Evolutionary conservation across 208 protist genomes (phyloP).

Genomic region (Leishmania tarentolae): DNA sequence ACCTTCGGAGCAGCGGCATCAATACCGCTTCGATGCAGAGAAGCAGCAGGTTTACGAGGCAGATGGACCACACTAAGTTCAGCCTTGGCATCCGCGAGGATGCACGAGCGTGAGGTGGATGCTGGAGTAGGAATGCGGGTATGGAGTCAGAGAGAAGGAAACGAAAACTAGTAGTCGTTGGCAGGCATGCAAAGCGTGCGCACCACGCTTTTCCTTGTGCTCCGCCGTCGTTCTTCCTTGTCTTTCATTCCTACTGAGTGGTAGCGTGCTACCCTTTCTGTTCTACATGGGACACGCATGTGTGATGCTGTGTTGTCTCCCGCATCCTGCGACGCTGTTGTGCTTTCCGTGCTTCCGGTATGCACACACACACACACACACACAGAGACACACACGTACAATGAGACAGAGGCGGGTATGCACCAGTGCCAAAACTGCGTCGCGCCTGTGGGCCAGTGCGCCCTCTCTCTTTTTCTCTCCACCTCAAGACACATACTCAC

Average conservation of each 20-base stretch:
- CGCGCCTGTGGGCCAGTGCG: neutral
- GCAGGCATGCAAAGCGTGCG: neutral
- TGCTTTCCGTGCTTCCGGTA: neutral
- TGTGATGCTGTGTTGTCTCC: neutral
- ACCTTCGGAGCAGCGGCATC: slow-evolving; percentile 5
- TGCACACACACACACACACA: neutral
- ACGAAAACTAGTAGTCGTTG: neutral
- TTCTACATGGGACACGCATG: neutral
- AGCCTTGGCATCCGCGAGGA: neutral
- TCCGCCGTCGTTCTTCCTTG: neutral
- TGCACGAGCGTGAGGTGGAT: neutral
- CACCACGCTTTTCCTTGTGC: neutral
- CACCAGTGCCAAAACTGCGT: neutral
- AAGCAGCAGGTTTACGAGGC: slow-evolving; percentile 13
- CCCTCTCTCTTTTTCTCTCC: neutral
- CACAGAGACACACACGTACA: neutral
- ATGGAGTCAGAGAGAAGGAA: neutral
- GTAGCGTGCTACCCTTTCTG: neutral
- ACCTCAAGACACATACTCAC: neutral
- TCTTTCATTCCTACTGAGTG: neutral
- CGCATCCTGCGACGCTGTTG: neutral
- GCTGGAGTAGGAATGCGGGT: neutral
- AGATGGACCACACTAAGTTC: neutral
- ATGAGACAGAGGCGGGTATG: neutral
- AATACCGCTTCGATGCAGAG: slow-evolving; percentile 18